Evolutionary conservation across 768 basidiomycete genomes (phyloP).

Genomic region (Artomyces pyxidatus): DNA sequence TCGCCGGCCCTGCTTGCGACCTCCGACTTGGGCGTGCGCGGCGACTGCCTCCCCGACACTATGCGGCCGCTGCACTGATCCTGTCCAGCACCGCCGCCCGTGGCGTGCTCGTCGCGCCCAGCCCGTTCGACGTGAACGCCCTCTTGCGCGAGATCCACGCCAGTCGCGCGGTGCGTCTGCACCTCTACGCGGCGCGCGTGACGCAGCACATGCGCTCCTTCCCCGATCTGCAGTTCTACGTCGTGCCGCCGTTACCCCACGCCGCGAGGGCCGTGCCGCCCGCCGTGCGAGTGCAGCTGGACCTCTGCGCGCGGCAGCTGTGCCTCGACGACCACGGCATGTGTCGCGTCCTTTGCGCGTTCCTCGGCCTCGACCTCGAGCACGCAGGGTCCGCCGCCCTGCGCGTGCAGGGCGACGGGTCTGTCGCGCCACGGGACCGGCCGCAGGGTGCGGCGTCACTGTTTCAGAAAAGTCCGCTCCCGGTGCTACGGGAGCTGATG

Average conservation of each 20-base stretch:
- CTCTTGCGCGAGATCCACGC: slow-evolving; percentile 4
- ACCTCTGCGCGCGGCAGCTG: slow-evolving; percentile 9
- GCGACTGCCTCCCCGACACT: slow-evolving; percentile 1
- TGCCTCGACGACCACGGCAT: slow-evolving; percentile 9
- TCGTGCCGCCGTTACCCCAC: background rate
- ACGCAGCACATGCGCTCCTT: slow-evolving; percentile 4
- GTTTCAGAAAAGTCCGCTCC: background rate
- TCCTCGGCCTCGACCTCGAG: slow-evolving; percentile 7
- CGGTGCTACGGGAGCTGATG: background rate
- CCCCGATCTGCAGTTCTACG: slow-evolving; percentile 6
- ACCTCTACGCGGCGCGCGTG: slow-evolving; percentile 6
- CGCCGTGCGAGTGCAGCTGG: background rate
- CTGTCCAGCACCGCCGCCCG: slow-evolving; percentile 1
- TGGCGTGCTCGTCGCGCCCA: slow-evolving; percentile 3
- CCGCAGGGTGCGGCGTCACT: background rate
- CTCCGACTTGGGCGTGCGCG: too few species aligned
- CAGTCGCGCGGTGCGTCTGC: slow-evolving; percentile 1
- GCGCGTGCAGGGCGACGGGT: too few species aligned
- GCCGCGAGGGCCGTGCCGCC: slow-evolving; percentile 1
- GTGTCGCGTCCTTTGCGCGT: slow-evolving; percentile 5
- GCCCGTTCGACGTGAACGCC: slow-evolving; percentile 3
- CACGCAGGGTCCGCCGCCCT: too few species aligned
- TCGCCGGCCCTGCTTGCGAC: too few species aligned
- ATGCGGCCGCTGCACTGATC: slow-evolving; percentile 7
- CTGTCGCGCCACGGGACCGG: slow-evolving; percentile 4